Evolutionary conservation across 805 yeast genomes (phyloP).

Genomic region (Cyberlindnera suaveolens): DNA sequence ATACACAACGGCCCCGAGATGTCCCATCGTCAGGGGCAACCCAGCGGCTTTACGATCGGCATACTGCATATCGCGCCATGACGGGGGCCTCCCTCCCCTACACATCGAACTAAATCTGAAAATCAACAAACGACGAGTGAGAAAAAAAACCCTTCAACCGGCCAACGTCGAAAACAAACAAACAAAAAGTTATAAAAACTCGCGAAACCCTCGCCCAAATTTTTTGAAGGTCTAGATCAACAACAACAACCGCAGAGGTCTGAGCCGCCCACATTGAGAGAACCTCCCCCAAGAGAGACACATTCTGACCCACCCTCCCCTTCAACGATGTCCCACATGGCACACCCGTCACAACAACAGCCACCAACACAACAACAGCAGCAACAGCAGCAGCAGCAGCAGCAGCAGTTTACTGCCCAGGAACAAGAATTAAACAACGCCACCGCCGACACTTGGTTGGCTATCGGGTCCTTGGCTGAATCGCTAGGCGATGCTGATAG

Average conservation of each 20-base stretch:
- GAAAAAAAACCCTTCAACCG: conserved; percentile 6
- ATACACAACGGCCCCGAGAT: no score
- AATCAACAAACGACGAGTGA: conserved; percentile 10
- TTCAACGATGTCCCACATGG: no score
- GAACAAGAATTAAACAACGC: conserved; percentile 36
- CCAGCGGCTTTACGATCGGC: no score
- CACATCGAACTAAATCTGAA: conserved; percentile 5
- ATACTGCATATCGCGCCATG: no score
- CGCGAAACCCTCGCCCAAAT: background rate
- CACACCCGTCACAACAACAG: background rate
- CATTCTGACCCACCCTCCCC: no score
- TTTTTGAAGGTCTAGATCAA: background rate
- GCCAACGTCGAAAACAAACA: conserved; percentile 3
- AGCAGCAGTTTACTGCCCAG: conserved; percentile 27
- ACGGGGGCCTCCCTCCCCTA: no score
- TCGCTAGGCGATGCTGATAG: conserved; percentile 81
- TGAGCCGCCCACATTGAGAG: no score
- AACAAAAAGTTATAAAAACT: background rate
- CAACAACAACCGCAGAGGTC: no score
- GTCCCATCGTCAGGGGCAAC: no score
- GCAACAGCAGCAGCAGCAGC: conserved; percentile 3
- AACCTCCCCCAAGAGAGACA: no score
- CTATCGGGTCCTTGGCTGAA: conserved; percentile 86
- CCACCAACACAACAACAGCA: conserved; percentile 2
- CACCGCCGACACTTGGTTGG: conserved; percentile 81